phyloP scores from a whole-genome alignment of 2,329 filamentous ascomycete genomes.

The Sarocladium strictum region DNA sequence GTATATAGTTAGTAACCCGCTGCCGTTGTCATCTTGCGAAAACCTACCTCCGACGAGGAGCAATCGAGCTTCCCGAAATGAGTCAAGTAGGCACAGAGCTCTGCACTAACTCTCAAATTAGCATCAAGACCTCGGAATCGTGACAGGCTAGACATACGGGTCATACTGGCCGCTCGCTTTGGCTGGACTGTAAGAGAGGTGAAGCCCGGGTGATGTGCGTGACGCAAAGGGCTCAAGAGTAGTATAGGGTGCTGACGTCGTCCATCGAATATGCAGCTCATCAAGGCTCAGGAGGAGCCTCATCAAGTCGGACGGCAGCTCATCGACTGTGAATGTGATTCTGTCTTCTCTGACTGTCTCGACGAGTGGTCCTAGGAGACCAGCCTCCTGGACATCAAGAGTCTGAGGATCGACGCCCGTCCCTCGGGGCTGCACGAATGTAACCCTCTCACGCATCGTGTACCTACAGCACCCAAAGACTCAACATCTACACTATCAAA shows the following conservation, averaged over 20 bases:
- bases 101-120: slow-evolving; percentile 25
- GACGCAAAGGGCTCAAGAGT: slow-evolving; percentile 66
- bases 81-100: slow-evolving; percentile 54
- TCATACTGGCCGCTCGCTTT: not conserved
- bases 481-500: not conserved
- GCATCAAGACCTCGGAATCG: not conserved
- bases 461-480: not conserved
- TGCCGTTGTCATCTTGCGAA: too few species aligned
- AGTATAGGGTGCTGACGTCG: slow-evolving; percentile 50
- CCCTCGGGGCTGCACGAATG: slow-evolving; percentile 66
- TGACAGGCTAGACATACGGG: slow-evolving; percentile 4
- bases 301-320: slow-evolving; percentile 65
- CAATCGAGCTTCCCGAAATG: slow-evolving; percentile 56
- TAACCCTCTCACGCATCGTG: slow-evolving; percentile 71
- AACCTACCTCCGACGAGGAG: slow-evolving; percentile 13
- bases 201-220: slow-evolving; percentile 71
- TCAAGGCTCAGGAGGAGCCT: slow-evolving; percentile 55
- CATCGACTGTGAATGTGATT: slow-evolving; percentile 65
- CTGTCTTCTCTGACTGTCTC: slow-evolving; percentile 71
- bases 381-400: slow-evolving; percentile 50
- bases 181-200: slow-evolving; percentile 49
- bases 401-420: slow-evolving; percentile 58
- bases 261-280: slow-evolving; percentile 76
- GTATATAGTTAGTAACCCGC: not conserved
- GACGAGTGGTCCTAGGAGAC: slow-evolving; percentile 50